Conservation (phyloP, 75 land plant species). For the Pinus albicaulis region DNA sequence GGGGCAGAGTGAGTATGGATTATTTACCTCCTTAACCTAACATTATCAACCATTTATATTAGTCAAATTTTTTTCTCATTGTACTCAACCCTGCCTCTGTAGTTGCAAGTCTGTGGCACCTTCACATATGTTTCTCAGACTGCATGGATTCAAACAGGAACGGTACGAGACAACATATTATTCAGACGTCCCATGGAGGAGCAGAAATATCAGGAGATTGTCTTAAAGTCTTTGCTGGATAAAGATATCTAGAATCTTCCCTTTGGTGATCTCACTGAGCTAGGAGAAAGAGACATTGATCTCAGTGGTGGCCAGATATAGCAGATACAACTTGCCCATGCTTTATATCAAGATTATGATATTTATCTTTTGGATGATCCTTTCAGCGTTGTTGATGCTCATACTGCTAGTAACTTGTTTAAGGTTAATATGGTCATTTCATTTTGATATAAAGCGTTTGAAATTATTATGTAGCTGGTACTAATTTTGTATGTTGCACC, state of each 20-base stretch:
- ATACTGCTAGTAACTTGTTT: slow-evolving; percentile 23
- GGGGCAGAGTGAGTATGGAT: slow-evolving; percentile 15
- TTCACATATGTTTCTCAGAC: slow-evolving; percentile 36
- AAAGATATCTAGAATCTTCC: slow-evolving; percentile 23
- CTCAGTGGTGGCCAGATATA: slow-evolving; percentile 45
- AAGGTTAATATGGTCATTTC: slow-evolving; percentile 8
- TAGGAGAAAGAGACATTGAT: slow-evolving; percentile 38
- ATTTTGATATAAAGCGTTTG: background rate
- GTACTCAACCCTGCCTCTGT: slow-evolving; percentile 3
- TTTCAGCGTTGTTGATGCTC: slow-evolving; percentile 43
- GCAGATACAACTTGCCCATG: slow-evolving; percentile 30
- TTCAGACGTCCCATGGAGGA: slow-evolving; percentile 23
- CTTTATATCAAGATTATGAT: slow-evolving; percentile 33
- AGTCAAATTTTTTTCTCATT: slow-evolving; percentile 6
- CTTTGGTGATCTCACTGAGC: slow-evolving; percentile 31
- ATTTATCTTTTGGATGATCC: slow-evolving; percentile 40
- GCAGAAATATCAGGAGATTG: slow-evolving; percentile 13
- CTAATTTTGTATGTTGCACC: background rate
- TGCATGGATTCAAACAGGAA: slow-evolving; percentile 30
- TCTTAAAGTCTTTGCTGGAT: slow-evolving; percentile 18
- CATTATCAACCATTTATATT: background rate
- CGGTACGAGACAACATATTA: slow-evolving; percentile 23
- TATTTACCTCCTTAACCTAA: background rate
- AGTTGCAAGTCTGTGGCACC: slow-evolving; percentile 25
- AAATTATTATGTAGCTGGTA: background rate